Conservation (phyloP, 768 basidiomycete species). For the Lanmaoa rubissima region DNA sequence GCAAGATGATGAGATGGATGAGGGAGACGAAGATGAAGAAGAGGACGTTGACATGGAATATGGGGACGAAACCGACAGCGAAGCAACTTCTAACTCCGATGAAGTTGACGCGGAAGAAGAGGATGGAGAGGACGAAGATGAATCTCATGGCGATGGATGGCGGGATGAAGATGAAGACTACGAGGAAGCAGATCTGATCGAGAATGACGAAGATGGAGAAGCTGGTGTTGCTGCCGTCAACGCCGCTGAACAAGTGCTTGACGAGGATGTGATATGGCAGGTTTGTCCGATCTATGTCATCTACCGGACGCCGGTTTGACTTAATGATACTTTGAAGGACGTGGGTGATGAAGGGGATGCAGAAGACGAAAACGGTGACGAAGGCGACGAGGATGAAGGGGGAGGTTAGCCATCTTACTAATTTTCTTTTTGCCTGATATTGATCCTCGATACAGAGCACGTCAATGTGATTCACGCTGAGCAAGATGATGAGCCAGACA, state of each 20-base stretch:
- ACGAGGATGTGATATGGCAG: constrained; percentile 59
- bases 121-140: constrained; percentile 56
- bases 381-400: constrained; percentile 42
- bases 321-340: constrained; percentile 37
- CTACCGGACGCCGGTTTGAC: constrained; percentile 11
- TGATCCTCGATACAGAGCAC: constrained; percentile 33
- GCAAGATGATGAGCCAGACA: constrained; percentile 59
- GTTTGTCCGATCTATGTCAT: constrained; percentile 32
- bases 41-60: constrained; percentile 89
- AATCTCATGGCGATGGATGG: constrained; percentile 49
- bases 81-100: constrained; percentile 74
- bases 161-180: constrained; percentile 52
- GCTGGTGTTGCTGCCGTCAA: constrained; percentile 49
- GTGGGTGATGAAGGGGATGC: constrained; percentile 54
- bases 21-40: constrained; percentile 76
- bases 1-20: constrained; percentile 75
- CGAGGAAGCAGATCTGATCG: constrained; percentile 58
- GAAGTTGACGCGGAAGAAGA: constrained; percentile 68
- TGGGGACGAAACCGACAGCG: constrained; percentile 79
- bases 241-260: constrained; percentile 47
- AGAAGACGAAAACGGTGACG: constrained; percentile 59
- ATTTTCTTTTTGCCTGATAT: background rate
- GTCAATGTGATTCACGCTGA: constrained; percentile 63
- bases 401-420: constrained; percentile 13
- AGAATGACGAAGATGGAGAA: constrained; percentile 58